phyloP scores from a whole-genome alignment of 371 early-diverging fungal species.

The Zychaea mexicana region DNA sequence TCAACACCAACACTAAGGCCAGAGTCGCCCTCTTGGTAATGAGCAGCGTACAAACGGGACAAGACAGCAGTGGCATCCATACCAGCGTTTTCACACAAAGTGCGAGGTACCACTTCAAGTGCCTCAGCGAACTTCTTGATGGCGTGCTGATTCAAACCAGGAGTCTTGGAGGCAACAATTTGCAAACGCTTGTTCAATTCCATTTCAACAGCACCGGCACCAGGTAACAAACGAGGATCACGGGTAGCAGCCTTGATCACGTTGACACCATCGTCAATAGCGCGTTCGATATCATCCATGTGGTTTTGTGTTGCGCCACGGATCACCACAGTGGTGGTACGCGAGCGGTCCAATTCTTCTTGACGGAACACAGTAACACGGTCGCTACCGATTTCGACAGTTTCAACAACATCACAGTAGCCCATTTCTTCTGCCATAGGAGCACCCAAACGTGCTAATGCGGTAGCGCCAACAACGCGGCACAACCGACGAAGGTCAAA shows the following conservation, averaged over 20 bases:
- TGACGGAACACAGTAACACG: conserved; percentile 96
- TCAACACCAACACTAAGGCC: conserved; percentile 69
- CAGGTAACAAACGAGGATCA: conserved; percentile 87
- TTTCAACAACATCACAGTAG: conserved; percentile 92
- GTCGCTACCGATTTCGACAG: conserved; percentile 96
- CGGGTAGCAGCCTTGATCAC: conserved; percentile 93
- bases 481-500: conserved; percentile 96
- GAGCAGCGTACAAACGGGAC: conserved; percentile 93
- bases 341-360: conserved; percentile 70
- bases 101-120: conserved; percentile 94
- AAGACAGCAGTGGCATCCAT: conserved; percentile 94
- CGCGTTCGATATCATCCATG: conserved; percentile 98
- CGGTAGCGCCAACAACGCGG: conserved; percentile 92
- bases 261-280: conserved; percentile 98
- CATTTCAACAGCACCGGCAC: conserved; percentile 97
- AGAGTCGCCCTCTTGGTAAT: conserved; percentile 71
- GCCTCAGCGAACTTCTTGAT: conserved; percentile 97
- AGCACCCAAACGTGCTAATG: conserved; percentile 90
- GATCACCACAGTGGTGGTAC: conserved; percentile 94
- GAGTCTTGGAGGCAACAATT: conserved; percentile 81
- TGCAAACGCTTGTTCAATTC: conserved; percentile 83
- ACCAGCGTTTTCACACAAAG: conserved; percentile 96
- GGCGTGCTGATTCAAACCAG: conserved; percentile 95
- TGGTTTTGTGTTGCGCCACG: conserved; percentile 98
- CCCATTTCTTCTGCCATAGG: conserved; percentile 98